Conservation (phyloP, 2,329 filamentous ascomycete genomes). For the Aspergillus eucalypticola region DNA sequence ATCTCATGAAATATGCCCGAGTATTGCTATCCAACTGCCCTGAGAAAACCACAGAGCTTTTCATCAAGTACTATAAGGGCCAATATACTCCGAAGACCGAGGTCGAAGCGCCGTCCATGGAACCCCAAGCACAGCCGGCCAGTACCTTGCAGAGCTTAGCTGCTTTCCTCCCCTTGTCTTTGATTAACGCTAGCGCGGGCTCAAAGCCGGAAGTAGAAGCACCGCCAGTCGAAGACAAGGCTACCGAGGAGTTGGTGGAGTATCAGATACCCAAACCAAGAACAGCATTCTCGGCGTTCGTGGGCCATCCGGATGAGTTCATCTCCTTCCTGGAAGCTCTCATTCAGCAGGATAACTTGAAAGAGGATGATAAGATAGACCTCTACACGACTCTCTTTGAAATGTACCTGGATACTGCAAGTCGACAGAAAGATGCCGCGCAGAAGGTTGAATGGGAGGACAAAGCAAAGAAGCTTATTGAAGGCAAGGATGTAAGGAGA, state of each 20-base stretch:
- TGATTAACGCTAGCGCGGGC: constrained; percentile 67
- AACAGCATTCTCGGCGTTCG: constrained; percentile 92
- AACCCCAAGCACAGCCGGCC: constrained; percentile 55
- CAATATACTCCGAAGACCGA: constrained; percentile 70
- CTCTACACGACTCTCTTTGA: constrained; percentile 95
- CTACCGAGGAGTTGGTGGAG: constrained; percentile 48
- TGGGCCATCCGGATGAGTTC: constrained; percentile 90
- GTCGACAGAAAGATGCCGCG: constrained; percentile 64
- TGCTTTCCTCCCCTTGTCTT: constrained; percentile 78
- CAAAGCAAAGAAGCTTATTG: constrained; percentile 86
- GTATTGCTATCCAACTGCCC: constrained; percentile 87
- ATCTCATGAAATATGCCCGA: constrained; percentile 91
- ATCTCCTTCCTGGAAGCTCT: constrained; percentile 91
- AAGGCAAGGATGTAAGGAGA: constrained; percentile 65
- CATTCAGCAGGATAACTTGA: constrained; percentile 69
- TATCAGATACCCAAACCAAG: constrained; percentile 82
- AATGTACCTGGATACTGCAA: constrained; percentile 93
- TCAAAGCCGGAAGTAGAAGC: constrained; percentile 36
- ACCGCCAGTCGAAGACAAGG: constrained; percentile 24
- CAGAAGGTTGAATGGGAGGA: constrained; percentile 80
- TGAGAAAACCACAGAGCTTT: constrained; percentile 76
- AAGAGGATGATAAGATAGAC: constrained; percentile 74
- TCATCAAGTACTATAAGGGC: constrained; percentile 93
- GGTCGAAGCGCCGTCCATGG: constrained; percentile 53
- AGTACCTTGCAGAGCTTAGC: constrained; percentile 84